A percentile compares a stretch with the other conserved stretches of the same genome.
Evolutionary conservation across 495 filamentous ascomycete genomes (phyloP).

Genomic region (Hamigera avellanea): DNA sequence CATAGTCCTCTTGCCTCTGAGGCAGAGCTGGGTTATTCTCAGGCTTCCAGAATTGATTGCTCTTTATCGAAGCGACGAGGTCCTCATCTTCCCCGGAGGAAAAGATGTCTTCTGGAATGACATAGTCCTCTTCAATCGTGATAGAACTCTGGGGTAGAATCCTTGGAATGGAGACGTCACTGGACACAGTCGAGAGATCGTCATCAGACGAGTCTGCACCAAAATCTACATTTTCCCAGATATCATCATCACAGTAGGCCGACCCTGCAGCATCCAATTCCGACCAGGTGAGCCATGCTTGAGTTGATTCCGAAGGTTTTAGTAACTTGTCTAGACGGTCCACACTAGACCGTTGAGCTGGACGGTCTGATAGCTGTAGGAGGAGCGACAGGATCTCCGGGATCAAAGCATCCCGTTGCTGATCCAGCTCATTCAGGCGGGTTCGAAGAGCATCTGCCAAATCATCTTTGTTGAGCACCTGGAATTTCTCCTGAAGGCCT

Average conservation of each 20-base stretch:
- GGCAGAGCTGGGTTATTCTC: constrained; percentile 16
- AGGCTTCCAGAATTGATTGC: constrained; percentile 56
- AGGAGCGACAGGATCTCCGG: constrained; percentile 76
- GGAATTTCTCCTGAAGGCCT: constrained; percentile 83
- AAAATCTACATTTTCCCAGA: constrained; percentile 76
- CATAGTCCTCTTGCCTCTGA: constrained; percentile 18
- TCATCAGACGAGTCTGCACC: constrained; percentile 51
- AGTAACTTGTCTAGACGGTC: constrained; percentile 43
- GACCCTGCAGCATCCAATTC: constrained; percentile 66
- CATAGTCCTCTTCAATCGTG: constrained; percentile 20
- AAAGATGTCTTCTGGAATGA: constrained; percentile 27
- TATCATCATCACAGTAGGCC: constrained; percentile 50
- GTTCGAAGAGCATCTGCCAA: constrained; percentile 63
- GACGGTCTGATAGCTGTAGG: constrained; percentile 71
- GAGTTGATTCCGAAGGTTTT: constrained; percentile 27
- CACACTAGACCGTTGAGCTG: constrained; percentile 54
- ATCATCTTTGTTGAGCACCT: constrained; percentile 62
- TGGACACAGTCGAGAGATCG: constrained; percentile 24
- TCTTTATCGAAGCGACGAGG: constrained; percentile 35
- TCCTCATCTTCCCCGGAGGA: constrained; percentile 22
- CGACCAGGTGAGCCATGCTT: constrained; percentile 51
- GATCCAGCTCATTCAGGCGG: constrained; percentile 49
- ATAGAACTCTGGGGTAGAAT: constrained; percentile 10
- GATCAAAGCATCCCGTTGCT: constrained; percentile 42
- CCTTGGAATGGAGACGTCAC: constrained; percentile 15